Conservation (phyloP, 2,329 filamentous ascomycete species). For the Epichloe scottii region DNA sequence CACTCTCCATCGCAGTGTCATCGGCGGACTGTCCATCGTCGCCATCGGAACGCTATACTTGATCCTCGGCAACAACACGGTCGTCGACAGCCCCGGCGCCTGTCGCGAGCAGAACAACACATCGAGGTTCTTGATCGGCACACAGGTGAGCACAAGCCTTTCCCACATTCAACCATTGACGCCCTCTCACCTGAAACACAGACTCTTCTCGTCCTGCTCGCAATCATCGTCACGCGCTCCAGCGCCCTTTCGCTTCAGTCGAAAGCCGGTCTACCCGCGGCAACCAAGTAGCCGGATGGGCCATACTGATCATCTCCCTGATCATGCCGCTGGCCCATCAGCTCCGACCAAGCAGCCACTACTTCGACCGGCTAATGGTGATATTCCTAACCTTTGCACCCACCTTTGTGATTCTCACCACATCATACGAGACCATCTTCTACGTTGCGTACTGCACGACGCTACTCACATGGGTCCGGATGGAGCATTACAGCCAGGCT, state of each 20-base stretch:
- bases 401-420: constrained; percentile 88
- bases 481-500: not conserved
- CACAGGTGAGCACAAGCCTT: too few relatives aligned
- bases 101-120: too few relatives aligned
- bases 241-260: constrained; percentile 78
- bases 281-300: constrained; percentile 79
- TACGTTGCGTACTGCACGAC: constrained; percentile 81
- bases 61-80: too few relatives aligned
- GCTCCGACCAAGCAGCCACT: constrained; percentile 69
- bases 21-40: too few relatives aligned
- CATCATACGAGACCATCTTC: constrained; percentile 94
- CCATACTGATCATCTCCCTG: constrained; percentile 61
- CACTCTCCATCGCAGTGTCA: too few relatives aligned
- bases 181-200: too few relatives aligned
- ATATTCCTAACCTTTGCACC: constrained; percentile 90
- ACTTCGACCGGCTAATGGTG: constrained; percentile 77
- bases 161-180: too few relatives aligned
- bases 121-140: too few relatives aligned
- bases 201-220: constrained; percentile 28
- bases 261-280: constrained; percentile 75
- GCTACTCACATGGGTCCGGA: constrained; percentile 72
- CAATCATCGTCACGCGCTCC: constrained; percentile 77
- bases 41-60: too few relatives aligned
- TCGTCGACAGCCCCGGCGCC: too few relatives aligned
- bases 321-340: constrained; percentile 71